Base-by-base conservation (phyloP, 2,329 filamentous ascomycete genomes). In the Stachybotrys chlorohalonatus region DNA sequence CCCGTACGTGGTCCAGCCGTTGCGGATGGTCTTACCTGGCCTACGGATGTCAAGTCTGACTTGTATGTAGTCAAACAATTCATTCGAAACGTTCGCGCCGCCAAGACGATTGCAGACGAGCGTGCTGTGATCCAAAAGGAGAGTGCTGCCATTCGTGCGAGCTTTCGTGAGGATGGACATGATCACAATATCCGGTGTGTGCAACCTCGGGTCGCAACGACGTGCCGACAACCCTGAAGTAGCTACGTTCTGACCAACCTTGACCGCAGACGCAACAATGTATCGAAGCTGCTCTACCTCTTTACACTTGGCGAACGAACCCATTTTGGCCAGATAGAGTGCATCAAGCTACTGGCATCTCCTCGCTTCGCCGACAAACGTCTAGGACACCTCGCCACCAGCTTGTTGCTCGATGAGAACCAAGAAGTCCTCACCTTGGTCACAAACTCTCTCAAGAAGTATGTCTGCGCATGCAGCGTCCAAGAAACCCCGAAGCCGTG, bases 241-340 rank as follows among this genome's bases (percentile, higher is more conserved):
- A 42, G 36, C 36, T 13, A 13, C 24, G 24, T 24, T 9, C 36
- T 42, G 13, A 42, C 36, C 8, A 42, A 42, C 36, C 13, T 5
- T 9, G 13, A 42, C 49, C 24, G 49, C 52, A 96, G 93, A 75
- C 86, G 94, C 69, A 99, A 99, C 79, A 99, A 99, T 81, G 94
- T 99, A 65, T 92, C 94, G 57, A 99, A 99, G 74, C 84, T 99
- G 42, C 83, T 99, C 46, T 99, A 99, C 70, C 89, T 99, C 57
- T 99, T 99, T 73, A 99, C 94, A 1, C 82, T 99, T 47, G 94
- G 94, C 60, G 94, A 99, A 75, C 84, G 94, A 66, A 99, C 94
- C 55, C 94, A 99, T 74, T 99, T 99, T 70, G 94, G 94, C 52
- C 94, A 99, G 79, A 99, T 99, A 69, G 94, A 99, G 83, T 99